Conservation (phyloP, 805 yeast genomes). For the Candida pini region DNA sequence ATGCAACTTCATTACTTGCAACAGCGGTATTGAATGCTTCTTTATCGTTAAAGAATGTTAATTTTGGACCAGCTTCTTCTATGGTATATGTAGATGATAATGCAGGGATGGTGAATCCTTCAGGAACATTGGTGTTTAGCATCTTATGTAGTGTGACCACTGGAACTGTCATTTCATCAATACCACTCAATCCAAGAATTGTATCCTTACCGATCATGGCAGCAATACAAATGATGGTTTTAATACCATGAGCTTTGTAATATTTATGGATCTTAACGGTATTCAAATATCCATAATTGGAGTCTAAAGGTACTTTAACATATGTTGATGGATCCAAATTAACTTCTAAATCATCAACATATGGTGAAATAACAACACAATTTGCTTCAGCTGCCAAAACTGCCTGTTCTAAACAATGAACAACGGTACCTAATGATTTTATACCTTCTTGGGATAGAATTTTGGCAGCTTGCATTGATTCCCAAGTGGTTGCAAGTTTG, state of each 20-base stretch:
- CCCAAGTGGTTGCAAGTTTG: slow-evolving; percentile 32
- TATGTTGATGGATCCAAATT: slow-evolving; percentile 24
- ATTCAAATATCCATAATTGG: slow-evolving; percentile 26
- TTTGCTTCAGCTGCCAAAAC: slow-evolving; percentile 33
- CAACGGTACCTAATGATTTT: slow-evolving; percentile 31
- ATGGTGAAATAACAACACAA: slow-evolving; percentile 30
- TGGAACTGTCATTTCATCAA: slow-evolving; percentile 32
- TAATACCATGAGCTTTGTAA: slow-evolving; percentile 26
- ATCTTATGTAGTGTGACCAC: slow-evolving; percentile 25
- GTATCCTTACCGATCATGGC: slow-evolving; percentile 29
- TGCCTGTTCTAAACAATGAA: slow-evolving; percentile 31
- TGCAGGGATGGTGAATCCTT: slow-evolving; percentile 20
- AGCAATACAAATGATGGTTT: slow-evolving; percentile 29
- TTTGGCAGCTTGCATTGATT: slow-evolving; percentile 28
- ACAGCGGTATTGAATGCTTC: slow-evolving; percentile 12
- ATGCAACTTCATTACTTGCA: slow-evolving; percentile 12
- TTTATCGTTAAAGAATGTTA: slow-evolving; percentile 17
- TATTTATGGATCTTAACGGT: slow-evolving; percentile 29
- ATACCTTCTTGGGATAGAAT: slow-evolving; percentile 21
- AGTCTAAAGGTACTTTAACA: slow-evolving; percentile 16
- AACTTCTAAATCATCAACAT: slow-evolving; percentile 27
- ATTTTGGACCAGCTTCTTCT: slow-evolving; percentile 20
- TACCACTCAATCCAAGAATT: slow-evolving; percentile 27
- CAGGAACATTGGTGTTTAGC: slow-evolving; percentile 20
- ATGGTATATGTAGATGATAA: slow-evolving; percentile 12